Evolutionary conservation across 371 early-diverging fungal species (phyloP).

Genomic region (Apophysomyces ossiformis): DNA sequence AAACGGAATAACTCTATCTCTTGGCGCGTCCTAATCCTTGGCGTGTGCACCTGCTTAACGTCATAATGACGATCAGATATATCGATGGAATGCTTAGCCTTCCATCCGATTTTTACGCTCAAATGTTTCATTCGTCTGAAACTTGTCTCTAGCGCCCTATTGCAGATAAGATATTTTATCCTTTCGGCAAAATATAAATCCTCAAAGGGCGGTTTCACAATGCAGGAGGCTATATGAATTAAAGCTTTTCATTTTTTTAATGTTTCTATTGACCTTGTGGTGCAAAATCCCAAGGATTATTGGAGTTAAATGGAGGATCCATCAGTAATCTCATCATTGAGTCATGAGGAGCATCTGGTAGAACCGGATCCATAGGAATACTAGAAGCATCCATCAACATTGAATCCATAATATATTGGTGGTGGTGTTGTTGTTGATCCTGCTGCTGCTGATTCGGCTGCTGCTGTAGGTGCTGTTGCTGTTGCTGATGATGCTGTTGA

Average conservation of each 20-base stretch:
- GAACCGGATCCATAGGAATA: constrained; percentile 44
- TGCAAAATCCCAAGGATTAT: constrained; percentile 6
- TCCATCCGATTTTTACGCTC: no score
- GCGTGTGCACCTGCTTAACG: no score
- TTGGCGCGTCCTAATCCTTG: no score
- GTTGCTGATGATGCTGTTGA: constrained; percentile 13
- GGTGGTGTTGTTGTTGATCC: constrained; percentile 12
- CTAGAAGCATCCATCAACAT: constrained; percentile 27
- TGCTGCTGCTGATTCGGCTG: constrained; percentile 13
- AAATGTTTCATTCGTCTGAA: no score
- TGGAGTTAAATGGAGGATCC: constrained; percentile 17
- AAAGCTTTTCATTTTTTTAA: neutral
- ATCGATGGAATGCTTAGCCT: no score
- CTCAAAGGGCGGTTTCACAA: no score
- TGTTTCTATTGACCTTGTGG: neutral
- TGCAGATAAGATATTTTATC: no score
- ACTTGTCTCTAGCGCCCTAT: no score
- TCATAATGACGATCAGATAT: no score
- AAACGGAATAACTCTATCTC: no score
- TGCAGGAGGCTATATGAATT: no score
- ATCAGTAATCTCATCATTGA: constrained; percentile 50
- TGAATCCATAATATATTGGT: constrained; percentile 5
- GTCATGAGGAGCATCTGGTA: constrained; percentile 36
- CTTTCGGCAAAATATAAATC: no score
- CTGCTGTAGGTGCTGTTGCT: constrained; percentile 8